These are phyloP conservation scores for Talaromyces atroroseus DNA, from an alignment of 2,329 filamentous ascomycete genomes.

Conservation along the genomic window DNA sequence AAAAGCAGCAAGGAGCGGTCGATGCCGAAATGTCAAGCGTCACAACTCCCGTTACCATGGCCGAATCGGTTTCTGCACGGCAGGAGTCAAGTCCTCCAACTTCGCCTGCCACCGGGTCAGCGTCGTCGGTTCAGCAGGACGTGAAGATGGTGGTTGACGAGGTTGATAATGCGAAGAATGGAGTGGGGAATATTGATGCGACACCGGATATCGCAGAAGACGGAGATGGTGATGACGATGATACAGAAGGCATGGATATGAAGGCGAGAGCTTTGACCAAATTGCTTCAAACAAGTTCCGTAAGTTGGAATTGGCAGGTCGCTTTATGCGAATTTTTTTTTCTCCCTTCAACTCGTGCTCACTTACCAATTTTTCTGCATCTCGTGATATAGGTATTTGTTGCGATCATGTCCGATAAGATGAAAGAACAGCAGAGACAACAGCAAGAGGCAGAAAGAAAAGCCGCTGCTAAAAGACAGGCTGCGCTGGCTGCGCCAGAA, in stretches of 20 bases:
- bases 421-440: conserved; percentile 40
- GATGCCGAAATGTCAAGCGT: conserved; percentile 22
- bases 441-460: conserved; percentile 40
- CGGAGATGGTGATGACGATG: conserved; percentile 8
- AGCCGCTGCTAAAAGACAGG: conserved; percentile 30
- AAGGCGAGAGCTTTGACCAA: conserved; percentile 43
- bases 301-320: conserved; percentile 17
- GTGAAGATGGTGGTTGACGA: conserved; percentile 9
- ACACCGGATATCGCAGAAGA: background rate
- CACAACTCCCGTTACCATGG: conserved; percentile 21
- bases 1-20: background rate
- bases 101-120: conserved; percentile 20
- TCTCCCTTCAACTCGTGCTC: too few species aligned
- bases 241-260: conserved; percentile 37
- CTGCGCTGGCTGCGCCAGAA: conserved; percentile 25
- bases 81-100: conserved; percentile 27
- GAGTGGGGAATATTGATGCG: background rate
- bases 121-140: background rate
- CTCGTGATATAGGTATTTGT: conserved; percentile 37
- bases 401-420: conserved; percentile 46
- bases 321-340: background rate
- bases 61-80: conserved; percentile 17
- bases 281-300: conserved; percentile 42
- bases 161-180: background rate
- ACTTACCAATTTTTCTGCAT: background rate